These are phyloP conservation scores for Ceratobasidium sp. DNA, from an alignment of 1,284 basidiomycete species.

Conservation along the genomic window DNA sequence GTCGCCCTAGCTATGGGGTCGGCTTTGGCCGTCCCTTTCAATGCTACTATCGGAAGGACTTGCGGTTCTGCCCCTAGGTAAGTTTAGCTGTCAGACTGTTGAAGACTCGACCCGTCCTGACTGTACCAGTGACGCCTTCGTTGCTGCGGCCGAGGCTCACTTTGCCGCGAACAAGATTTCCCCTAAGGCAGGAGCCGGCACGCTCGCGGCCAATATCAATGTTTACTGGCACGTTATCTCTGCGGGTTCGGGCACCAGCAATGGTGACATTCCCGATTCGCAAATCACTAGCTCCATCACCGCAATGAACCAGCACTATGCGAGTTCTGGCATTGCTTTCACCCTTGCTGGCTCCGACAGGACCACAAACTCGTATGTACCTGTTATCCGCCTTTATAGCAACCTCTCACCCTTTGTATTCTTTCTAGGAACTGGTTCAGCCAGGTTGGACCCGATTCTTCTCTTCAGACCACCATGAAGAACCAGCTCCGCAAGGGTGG, in stretches of 20 bases:
- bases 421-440: constrained; percentile 40
- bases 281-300: constrained; percentile 52
- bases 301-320: constrained; percentile 49
- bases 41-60: not conserved
- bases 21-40: not conserved
- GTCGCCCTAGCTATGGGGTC: not conserved
- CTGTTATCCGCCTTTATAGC: no score
- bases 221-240: constrained; percentile 49
- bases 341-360: constrained; percentile 51
- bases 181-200: constrained; percentile 9
- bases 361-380: not conserved
- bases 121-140: not conserved
- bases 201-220: constrained; percentile 21
- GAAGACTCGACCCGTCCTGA: not conserved
- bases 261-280: constrained; percentile 42
- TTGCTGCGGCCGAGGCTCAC: constrained; percentile 55
- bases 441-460: constrained; percentile 58
- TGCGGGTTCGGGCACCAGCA: no score
- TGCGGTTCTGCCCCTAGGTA: constrained; percentile 11
- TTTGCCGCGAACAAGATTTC: constrained; percentile 53
- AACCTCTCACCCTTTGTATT: no score
- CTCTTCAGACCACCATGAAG: constrained; percentile 68
- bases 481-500: constrained; percentile 40
- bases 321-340: constrained; percentile 43
- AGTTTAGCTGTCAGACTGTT: not conserved